Evolutionary conservation across 306 rosid genomes (phyloP).

Genomic region (Vigna radiata): DNA sequence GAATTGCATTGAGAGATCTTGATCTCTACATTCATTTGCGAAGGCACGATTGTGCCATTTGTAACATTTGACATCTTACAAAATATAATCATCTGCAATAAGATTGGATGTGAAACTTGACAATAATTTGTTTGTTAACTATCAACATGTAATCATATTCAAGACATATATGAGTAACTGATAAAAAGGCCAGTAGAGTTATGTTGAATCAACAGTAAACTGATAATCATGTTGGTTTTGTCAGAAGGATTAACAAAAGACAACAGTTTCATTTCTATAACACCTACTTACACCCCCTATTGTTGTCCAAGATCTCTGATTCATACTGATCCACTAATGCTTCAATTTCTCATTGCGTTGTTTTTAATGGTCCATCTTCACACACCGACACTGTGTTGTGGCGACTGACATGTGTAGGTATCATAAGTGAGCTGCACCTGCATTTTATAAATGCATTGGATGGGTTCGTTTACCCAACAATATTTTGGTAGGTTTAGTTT

Average conservation of each 20-base stretch:
- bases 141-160: neutral
- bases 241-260: neutral
- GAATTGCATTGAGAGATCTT: slow-evolving; percentile 43
- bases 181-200: neutral
- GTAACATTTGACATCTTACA: slow-evolving; percentile 48
- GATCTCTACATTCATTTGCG: slow-evolving; percentile 36
- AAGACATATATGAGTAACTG: neutral
- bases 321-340: neutral
- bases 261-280: neutral
- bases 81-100: slow-evolving; percentile 36
- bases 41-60: slow-evolving; percentile 41
- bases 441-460: neutral
- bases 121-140: slow-evolving; percentile 33
- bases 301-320: neutral
- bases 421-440: neutral
- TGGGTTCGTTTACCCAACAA: neutral
- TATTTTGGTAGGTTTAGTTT: too few relatives aligned
- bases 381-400: neutral
- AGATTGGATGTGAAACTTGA: slow-evolving; percentile 37
- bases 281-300: neutral
- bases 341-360: neutral
- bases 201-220: neutral
- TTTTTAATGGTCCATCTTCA: neutral
- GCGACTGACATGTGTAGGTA: neutral
- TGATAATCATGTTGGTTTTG: neutral